phyloP scores from a whole-genome alignment of 257 asterid species.

The Solanum tarapatanum region DNA sequence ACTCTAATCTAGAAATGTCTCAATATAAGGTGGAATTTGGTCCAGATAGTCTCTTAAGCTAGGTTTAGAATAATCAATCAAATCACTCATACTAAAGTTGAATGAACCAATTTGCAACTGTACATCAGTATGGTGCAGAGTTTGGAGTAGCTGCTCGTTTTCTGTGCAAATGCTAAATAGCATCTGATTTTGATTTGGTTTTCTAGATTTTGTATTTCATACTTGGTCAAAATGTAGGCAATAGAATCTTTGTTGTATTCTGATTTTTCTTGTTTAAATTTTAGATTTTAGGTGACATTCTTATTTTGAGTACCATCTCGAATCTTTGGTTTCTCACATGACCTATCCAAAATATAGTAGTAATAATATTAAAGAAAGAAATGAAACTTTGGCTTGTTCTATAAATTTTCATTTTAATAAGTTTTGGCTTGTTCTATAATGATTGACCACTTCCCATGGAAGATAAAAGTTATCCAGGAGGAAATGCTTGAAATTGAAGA shows the following conservation, averaged over 20 bases:
- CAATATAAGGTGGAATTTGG: background rate
- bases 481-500: background rate
- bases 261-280: background rate
- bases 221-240: background rate
- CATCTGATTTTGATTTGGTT: background rate
- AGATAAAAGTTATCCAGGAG: background rate
- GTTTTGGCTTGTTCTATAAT: background rate
- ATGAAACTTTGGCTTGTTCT: background rate
- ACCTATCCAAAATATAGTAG: background rate
- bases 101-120: background rate
- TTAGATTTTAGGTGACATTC: background rate
- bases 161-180: background rate
- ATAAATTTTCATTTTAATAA: background rate
- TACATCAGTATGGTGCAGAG: background rate
- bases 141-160: background rate
- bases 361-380: background rate
- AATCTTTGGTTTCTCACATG: background rate
- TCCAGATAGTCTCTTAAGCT: background rate
- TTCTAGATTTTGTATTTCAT: background rate
- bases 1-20: background rate
- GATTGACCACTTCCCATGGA: background rate
- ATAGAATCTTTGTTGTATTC: background rate
- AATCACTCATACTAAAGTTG: background rate
- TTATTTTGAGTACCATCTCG: background rate
- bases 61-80: background rate